Percentiles rank a stretch among this genome's conserved stretches.
Conservation (phyloP, 2,329 filamentous ascomycete species). For the Colletotrichum camelliae region DNA sequence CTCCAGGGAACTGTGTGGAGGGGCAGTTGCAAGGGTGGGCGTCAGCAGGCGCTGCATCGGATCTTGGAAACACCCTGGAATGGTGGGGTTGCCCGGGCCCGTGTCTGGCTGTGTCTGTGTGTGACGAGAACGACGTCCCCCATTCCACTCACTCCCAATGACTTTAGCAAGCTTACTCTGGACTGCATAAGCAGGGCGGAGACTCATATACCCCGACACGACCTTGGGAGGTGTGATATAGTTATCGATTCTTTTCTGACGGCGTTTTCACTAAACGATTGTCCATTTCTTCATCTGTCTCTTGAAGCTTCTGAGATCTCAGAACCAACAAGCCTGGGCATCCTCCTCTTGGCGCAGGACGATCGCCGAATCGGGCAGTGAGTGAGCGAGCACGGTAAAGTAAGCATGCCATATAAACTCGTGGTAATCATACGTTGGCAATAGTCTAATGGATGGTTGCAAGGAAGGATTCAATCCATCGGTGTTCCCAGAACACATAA, state of each 20-base stretch:
- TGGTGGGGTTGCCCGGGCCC: conserved; percentile 13
- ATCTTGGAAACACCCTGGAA: conserved; percentile 21
- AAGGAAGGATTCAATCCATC: neutral
- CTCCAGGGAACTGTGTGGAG: conserved; percentile 1
- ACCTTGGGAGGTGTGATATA: neutral
- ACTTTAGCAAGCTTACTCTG: neutral
- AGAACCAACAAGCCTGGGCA: neutral
- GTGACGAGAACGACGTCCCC: neutral
- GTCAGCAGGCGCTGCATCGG: conserved; percentile 14
- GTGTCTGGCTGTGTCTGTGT: neutral
- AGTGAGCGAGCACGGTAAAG: neutral
- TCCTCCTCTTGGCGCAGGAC: neutral
- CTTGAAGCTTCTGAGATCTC: neutral
- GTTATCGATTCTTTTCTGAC: neutral
- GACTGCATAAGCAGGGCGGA: neutral
- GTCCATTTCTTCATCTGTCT: neutral
- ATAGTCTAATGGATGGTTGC: neutral
- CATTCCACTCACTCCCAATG: neutral
- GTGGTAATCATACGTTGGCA: neutral
- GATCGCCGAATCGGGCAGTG: neutral
- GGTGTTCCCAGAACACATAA: neutral
- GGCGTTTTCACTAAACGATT: neutral
- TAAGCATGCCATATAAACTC: neutral
- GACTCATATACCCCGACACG: neutral
- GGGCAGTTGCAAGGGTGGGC: neutral